Evolutionary conservation across 2,329 filamentous ascomycete species (phyloP).

Genomic region (Pyricularia pennisetigena): DNA sequence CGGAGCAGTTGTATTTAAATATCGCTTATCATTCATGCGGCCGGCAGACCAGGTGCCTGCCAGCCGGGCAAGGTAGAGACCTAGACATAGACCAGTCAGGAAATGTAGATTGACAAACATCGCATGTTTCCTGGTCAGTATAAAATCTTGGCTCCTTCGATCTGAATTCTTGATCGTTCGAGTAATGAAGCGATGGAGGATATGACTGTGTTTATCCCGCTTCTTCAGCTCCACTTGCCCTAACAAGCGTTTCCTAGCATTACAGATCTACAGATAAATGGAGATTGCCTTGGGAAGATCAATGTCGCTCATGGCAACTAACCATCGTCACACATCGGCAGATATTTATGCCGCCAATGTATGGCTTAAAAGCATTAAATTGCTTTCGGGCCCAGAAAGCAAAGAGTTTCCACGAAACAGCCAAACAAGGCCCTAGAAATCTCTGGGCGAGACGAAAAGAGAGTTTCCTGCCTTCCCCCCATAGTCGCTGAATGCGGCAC

Average conservation of each 20-base stretch:
- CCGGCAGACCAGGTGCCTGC: not conserved
- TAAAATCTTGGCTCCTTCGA: not conserved
- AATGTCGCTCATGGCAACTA: not conserved
- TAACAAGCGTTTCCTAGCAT: not conserved
- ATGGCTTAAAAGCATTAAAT: not conserved
- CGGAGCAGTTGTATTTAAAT: no score
- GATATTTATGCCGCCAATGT: not conserved
- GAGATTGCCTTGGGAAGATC: not conserved
- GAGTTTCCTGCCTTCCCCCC: not conserved
- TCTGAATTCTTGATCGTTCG: not conserved
- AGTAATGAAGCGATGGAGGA: no score
- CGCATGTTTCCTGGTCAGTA: not conserved
- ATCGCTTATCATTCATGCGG: no score
- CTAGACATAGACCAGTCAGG: not conserved
- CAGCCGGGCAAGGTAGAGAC: not conserved
- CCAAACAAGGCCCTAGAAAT: not conserved
- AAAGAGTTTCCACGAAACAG: not conserved
- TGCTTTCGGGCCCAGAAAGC: not conserved
- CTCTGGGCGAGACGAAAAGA: not conserved
- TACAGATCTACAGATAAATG: not conserved
- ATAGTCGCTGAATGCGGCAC: not conserved
- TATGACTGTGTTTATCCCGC: no score
- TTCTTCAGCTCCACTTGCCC: not conserved
- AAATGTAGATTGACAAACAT: not conserved
- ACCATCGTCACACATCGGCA: not conserved